These are phyloP conservation scores for Heracleum sosnowskyi DNA, from an alignment of 129 eudicot species.

Conservation along the genomic window DNA sequence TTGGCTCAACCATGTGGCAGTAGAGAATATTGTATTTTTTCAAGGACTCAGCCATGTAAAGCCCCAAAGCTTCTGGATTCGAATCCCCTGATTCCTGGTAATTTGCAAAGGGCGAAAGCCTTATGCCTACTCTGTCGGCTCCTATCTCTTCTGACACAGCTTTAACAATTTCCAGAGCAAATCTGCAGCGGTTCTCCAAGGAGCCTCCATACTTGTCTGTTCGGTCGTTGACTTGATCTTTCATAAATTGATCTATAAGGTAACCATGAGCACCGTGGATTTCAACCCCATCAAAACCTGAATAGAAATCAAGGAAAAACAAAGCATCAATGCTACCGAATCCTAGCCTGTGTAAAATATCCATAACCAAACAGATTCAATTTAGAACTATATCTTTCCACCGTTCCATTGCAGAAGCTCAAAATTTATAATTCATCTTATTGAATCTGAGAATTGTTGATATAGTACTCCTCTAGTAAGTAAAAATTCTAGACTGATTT, in stretches of 20 bases:
- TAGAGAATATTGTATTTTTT: slow-evolving; percentile 10
- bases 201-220: slow-evolving; percentile 28
- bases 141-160: slow-evolving; percentile 22
- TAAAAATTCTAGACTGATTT: too few relatives aligned
- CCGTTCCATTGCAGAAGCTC: not conserved
- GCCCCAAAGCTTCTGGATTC: slow-evolving; percentile 23
- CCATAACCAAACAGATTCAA: not conserved
- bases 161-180: slow-evolving; percentile 15
- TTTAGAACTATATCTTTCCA: not conserved
- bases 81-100: slow-evolving; percentile 22
- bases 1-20: slow-evolving; percentile 17
- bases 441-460: too few relatives aligned
- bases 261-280: slow-evolving; percentile 29
- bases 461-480: not conserved
- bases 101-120: slow-evolving; percentile 21
- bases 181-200: slow-evolving; percentile 25
- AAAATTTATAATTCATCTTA: not conserved
- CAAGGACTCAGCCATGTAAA: slow-evolving; percentile 14
- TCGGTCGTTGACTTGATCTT: slow-evolving; percentile 23
- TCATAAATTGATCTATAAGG: slow-evolving; percentile 29
- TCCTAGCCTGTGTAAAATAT: not conserved
- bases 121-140: slow-evolving; percentile 20
- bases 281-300: slow-evolving; percentile 30
- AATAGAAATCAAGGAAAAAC: not conserved
- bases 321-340: not conserved